A percentile compares a stretch with the other conserved stretches of the same genome.
Conservation (phyloP, 2,329 filamentous ascomycete species). For the Claviceps fusiformis region DNA sequence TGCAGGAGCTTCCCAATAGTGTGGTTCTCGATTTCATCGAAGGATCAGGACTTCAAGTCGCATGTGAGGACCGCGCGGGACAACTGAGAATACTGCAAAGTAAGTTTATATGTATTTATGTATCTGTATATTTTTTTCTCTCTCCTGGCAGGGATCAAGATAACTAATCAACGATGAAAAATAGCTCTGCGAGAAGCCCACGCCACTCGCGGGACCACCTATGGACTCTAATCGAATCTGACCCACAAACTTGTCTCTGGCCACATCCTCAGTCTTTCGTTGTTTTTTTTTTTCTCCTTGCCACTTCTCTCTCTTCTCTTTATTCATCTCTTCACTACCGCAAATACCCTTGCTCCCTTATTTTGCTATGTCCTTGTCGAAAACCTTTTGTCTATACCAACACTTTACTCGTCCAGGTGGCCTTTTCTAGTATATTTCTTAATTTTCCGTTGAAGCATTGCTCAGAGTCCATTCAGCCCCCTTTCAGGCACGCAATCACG, state of each 20-base stretch:
- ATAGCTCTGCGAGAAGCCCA: conserved; percentile 25
- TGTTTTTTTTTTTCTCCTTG: background rate
- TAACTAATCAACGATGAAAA: background rate
- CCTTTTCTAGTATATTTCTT: background rate
- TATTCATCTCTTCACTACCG: background rate
- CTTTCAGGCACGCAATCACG: background rate
- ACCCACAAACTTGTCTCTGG: background rate
- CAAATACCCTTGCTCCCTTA: background rate
- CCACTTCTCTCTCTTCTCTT: no score
- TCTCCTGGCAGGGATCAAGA: no score
- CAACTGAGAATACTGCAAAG: conserved; percentile 41
- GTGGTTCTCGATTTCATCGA: conserved; percentile 48
- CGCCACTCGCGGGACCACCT: conserved; percentile 17
- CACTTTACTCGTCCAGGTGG: background rate
- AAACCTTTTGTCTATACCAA: background rate
- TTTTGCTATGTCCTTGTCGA: background rate
- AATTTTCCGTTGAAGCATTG: background rate
- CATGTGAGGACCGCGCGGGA: conserved; percentile 47
- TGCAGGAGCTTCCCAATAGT: conserved; percentile 86
- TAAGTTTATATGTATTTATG: conserved; percentile 25
- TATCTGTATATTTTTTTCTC: no score
- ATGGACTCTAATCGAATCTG: conserved; percentile 15
- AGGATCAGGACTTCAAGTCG: conserved; percentile 48
- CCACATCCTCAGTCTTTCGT: background rate
- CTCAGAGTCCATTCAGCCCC: background rate